phyloP scores from a whole-genome alignment of 2,329 filamentous ascomycete species.

The Macrophomina pseudophaseolina region DNA sequence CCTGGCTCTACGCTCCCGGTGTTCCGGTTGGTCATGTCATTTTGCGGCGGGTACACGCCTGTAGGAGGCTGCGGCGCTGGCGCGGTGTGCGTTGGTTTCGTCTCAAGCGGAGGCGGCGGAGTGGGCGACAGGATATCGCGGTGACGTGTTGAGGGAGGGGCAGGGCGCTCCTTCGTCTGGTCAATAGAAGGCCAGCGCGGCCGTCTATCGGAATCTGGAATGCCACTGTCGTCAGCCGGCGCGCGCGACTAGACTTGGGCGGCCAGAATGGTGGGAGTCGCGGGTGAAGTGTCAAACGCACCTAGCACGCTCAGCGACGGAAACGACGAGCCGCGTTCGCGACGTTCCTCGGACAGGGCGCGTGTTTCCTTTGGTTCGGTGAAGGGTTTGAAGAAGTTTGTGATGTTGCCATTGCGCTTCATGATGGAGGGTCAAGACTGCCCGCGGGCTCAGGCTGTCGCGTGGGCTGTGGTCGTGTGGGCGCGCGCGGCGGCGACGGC shows the following conservation, averaged over 20 bases:
- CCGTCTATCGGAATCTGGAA: background rate
- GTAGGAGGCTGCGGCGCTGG: background rate
- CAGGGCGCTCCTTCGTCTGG: background rate
- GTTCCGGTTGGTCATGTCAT: background rate
- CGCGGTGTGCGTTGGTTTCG: background rate
- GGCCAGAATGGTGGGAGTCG: background rate
- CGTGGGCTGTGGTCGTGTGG: background rate
- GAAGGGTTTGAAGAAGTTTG: slow-evolving; percentile 53
- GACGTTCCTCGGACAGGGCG: slow-evolving; percentile 4
- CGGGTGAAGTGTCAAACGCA: background rate
- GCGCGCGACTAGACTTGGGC: background rate
- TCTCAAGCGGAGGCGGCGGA: background rate
- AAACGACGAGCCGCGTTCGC: slow-evolving; percentile 14
- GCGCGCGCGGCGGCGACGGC: background rate
- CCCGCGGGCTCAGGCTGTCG: background rate
- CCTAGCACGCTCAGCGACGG: slow-evolving; percentile 6
- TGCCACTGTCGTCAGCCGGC: background rate
- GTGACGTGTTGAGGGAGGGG: background rate
- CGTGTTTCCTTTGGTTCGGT: slow-evolving; percentile 36
- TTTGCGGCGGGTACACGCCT: background rate
- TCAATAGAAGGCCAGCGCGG: slow-evolving; percentile 8
- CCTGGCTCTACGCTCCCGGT: background rate
- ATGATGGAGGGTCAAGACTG: background rate
- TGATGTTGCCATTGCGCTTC: slow-evolving; percentile 43
- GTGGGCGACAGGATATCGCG: slow-evolving; percentile 2